phyloP scores from a whole-genome alignment of 148 eudicot genomes.

The Rhododendron henanense region DNA sequence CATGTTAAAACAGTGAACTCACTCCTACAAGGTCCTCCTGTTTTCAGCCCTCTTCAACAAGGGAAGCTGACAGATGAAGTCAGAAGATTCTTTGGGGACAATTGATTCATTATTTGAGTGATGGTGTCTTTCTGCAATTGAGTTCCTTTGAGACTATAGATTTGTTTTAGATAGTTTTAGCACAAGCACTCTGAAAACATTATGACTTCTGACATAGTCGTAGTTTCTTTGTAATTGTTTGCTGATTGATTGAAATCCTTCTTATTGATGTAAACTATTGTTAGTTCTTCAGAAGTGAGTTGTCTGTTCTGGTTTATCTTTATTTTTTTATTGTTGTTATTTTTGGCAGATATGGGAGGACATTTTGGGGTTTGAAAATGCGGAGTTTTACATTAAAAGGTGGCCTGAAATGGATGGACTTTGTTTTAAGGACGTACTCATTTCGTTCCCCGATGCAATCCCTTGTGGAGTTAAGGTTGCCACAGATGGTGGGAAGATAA shows the following conservation, averaged over 20 bases:
- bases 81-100: not conserved
- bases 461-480: slow-evolving; percentile 94
- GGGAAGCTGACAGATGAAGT: not conserved
- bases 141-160: not conserved
- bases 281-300: not conserved
- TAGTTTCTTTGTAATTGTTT: not conserved
- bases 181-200: not conserved
- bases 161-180: not conserved
- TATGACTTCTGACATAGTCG: not conserved
- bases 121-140: not conserved
- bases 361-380: slow-evolving; percentile 92
- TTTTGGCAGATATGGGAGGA: slow-evolving; percentile 88
- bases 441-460: slow-evolving; percentile 88
- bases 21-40: not conserved
- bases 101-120: not conserved
- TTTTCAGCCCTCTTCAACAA: not conserved
- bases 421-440: slow-evolving; percentile 57
- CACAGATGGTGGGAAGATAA: slow-evolving; percentile 71
- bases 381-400: slow-evolving; percentile 90
- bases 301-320: not conserved
- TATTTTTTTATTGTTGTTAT: not conserved
- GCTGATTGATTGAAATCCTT: not conserved
- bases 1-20: not conserved
- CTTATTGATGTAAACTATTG: not conserved
- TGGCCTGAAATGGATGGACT: slow-evolving; percentile 79